phyloP scores from a whole-genome alignment of 139 green algal genomes.

The Astrephomene gubernaculifera region DNA sequence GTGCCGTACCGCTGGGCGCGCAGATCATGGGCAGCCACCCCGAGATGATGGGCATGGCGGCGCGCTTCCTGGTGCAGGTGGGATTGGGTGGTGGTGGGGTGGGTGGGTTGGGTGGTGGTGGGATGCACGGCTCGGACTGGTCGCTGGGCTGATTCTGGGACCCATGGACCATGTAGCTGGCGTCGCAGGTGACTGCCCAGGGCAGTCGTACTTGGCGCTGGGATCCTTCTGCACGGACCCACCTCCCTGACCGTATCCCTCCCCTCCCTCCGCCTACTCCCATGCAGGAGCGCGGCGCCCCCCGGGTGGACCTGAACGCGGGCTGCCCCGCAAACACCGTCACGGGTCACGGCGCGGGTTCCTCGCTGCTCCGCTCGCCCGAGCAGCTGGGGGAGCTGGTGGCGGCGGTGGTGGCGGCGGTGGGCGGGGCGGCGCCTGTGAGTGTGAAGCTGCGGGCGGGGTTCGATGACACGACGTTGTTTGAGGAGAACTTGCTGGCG shows the following conservation, averaged over 20 bases:
- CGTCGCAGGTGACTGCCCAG: no score
- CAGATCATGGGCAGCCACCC: slow-evolving; percentile 75
- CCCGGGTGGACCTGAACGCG: slow-evolving; percentile 82
- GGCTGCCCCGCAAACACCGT: slow-evolving; percentile 69
- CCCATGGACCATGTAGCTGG: no score
- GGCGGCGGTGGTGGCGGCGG: slow-evolving; percentile 56
- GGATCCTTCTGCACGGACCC: no score
- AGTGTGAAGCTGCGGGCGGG: slow-evolving; percentile 78
- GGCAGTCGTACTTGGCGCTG: no score
- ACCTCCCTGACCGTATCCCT: no score
- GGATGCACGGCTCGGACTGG: no score
- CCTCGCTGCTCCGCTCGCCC: slow-evolving; percentile 59
- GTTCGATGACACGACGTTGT: slow-evolving; percentile 62
- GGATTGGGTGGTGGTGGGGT: not conserved
- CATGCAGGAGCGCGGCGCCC: slow-evolving; percentile 45
- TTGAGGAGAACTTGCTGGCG: slow-evolving; percentile 72
- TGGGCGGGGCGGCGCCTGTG: slow-evolving; percentile 45
- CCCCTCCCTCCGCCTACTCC: not conserved
- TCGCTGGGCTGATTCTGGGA: no score
- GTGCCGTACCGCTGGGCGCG: slow-evolving; percentile 51
- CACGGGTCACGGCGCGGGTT: slow-evolving; percentile 70
- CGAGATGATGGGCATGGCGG: slow-evolving; percentile 61
- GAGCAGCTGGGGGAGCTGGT: slow-evolving; percentile 58
- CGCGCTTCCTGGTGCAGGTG: slow-evolving; percentile 53
- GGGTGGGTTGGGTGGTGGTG: not conserved